Evolutionary conservation across 2,329 filamentous ascomycete genomes (phyloP).

Genomic region (Exophiala sp.): DNA sequence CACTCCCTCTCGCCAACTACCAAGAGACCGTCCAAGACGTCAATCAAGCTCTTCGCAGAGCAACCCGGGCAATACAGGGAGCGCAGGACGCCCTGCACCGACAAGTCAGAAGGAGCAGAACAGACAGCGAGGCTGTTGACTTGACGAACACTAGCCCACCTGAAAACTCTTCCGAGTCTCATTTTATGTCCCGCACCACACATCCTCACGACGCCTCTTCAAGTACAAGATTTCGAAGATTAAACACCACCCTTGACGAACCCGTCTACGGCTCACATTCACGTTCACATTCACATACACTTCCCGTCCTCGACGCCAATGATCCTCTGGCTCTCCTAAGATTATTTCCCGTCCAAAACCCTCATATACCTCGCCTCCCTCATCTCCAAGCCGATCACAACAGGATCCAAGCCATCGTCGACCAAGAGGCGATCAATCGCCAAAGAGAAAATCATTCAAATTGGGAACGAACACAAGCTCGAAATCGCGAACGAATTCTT

Average conservation of each 20-base stretch:
- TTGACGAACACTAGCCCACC: slow-evolving; percentile 18
- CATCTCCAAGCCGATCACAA: slow-evolving; percentile 2
- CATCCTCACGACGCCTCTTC: slow-evolving; percentile 24
- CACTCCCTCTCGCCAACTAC: slow-evolving; percentile 14
- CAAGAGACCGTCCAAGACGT: slow-evolving; percentile 20
- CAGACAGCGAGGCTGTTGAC: slow-evolving; percentile 14
- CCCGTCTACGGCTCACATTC: slow-evolving; percentile 20
- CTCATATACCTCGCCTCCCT: slow-evolving; percentile 4
- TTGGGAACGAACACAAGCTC: slow-evolving; percentile 22
- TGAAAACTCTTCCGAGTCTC: slow-evolving; percentile 12
- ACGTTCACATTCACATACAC: neutral
- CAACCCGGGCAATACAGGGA: slow-evolving; percentile 24
- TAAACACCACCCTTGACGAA: slow-evolving; percentile 18
- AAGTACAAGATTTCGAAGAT: slow-evolving; percentile 6
- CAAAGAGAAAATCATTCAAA: slow-evolving; percentile 25
- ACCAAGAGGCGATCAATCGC: slow-evolving; percentile 23
- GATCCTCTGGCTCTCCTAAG: slow-evolving; percentile 2
- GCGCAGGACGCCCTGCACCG: slow-evolving; percentile 27
- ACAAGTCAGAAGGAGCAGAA: slow-evolving; percentile 1
- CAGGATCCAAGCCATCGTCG: slow-evolving; percentile 8
- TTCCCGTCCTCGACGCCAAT: neutral
- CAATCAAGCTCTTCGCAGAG: slow-evolving; percentile 20
- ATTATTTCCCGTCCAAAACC: slow-evolving; percentile 2
- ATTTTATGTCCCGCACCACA: slow-evolving; percentile 24
- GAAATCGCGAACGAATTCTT: slow-evolving; percentile 13